phyloP scores from a whole-genome alignment of 2,329 filamentous ascomycete genomes.

The Cadophora sp. region DNA sequence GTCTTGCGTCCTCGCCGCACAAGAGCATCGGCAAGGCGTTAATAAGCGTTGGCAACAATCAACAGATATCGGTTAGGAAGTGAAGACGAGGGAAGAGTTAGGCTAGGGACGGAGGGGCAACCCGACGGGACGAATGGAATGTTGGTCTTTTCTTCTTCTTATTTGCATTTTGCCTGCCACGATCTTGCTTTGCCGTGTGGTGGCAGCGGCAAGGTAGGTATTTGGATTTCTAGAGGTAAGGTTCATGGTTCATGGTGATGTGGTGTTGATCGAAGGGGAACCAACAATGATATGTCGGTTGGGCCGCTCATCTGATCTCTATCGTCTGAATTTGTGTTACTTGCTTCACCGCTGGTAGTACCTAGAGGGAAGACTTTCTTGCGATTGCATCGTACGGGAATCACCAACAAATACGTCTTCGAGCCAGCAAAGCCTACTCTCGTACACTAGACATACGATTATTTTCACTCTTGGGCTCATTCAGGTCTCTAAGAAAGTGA shows the following conservation, averaged over 20 bases:
- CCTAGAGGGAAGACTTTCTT: neutral
- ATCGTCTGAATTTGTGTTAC: neutral
- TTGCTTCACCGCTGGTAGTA: neutral
- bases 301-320: neutral
- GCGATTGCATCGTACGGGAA: neutral
- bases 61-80: neutral
- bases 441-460: neutral
- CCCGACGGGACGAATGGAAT: neutral
- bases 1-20: neutral
- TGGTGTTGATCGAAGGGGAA: neutral
- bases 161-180: neutral
- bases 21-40: slow-evolving; percentile 6
- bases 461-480: neutral
- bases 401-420: neutral
- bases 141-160: neutral
- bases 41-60: neutral
- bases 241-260: neutral
- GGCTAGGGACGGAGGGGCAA: neutral
- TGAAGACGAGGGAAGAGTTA: neutral
- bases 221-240: neutral
- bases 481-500: neutral
- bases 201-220: neutral
- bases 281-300: slow-evolving; percentile 4
- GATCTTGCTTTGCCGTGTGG: slow-evolving; percentile 2
- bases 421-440: neutral